Evolutionary conservation across 495 filamentous ascomycete genomes (phyloP), one percentile per base, ranked within the genome.

Genomic region (Margaritispora aquatica): DNA sequence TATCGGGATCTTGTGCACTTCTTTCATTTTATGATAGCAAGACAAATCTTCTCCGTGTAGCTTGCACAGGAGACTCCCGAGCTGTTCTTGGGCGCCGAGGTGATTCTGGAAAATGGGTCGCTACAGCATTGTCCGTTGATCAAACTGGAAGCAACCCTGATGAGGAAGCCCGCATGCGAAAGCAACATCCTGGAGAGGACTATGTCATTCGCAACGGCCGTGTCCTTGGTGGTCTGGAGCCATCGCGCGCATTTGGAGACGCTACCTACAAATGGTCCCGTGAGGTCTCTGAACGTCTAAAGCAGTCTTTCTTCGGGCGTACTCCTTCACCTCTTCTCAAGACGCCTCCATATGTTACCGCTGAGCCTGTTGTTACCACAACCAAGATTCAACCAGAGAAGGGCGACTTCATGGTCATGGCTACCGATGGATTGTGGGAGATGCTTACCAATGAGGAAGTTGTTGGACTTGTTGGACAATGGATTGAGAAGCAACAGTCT

Each of bases 361-460:
- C 95, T 3, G 94, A 99, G 74, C 94, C 94, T 10, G 78, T 97
- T 36, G 80, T 99, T 49, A 97, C 92, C 7, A 96, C 90, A n/a
- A 97, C 94, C 27, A 88, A 93, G 71, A 86, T 99, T 54, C 83
- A 96, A 62, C 94, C 94, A 11, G 82, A 87, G 44, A 87, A 87
- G 59, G 94, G 94, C 48, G 95, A 97, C 67, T 99, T 99, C 64
- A 75, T 99, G 4, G 92, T 99, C 53, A 85, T 99, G 79, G 95
- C 95, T 4, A 96, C 95, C 0, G 95, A 99, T 68, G 95, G 95
- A 1, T 78, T 99, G 13, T 99, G 95, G 94, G 95, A 99, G 74
- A 97, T 97, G 93, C 77, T 99, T 52, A 96, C 89, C 52, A 99
- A 97, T 68, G 95, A 99, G 68, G 95, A 99, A 74, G 95, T 97